Percentiles rank a stretch among this genome's conserved stretches.
phyloP scores from a whole-genome alignment of 495 filamentous ascomycete genomes.

The Aspergillus sclerotioniger region DNA sequence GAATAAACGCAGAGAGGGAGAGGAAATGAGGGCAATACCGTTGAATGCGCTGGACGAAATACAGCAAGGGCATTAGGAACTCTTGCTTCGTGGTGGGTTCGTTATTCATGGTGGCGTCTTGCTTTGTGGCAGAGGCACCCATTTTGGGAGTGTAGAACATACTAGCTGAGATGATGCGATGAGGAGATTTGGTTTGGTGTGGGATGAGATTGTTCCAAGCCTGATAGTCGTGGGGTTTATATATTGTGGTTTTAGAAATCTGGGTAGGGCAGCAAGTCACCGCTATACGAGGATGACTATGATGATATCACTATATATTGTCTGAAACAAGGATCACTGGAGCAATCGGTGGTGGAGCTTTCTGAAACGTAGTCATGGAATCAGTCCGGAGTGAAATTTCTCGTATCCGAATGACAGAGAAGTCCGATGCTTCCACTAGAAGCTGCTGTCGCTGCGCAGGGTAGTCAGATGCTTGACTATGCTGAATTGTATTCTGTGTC shows the following conservation, averaged over 20 bases:
- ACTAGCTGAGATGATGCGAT: neutral
- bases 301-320: neutral
- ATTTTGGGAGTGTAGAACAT: neutral
- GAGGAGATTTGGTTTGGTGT: neutral
- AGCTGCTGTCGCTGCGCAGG: too few relatives aligned
- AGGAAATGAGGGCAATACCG: neutral
- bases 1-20: neutral
- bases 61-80: neutral
- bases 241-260: neutral
- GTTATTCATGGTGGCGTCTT: too few relatives aligned
- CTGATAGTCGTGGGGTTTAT: neutral
- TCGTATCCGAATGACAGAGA: conserved; percentile 1
- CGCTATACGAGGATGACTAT: neutral
- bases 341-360: neutral
- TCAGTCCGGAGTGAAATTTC: neutral
- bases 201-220: neutral
- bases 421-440: too few relatives aligned
- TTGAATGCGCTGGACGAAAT: neutral
- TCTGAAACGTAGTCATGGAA: neutral
- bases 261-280: neutral
- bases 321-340: neutral
- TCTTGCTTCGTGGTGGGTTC: neutral
- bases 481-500: too few relatives aligned
- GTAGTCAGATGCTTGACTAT: too few relatives aligned
- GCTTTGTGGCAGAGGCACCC: too few relatives aligned